A percentile compares a stretch with the other conserved stretches of the same genome.
Evolutionary conservation across 1,139 yeast genomes (phyloP).

Genomic region (Pichia sp.): DNA sequence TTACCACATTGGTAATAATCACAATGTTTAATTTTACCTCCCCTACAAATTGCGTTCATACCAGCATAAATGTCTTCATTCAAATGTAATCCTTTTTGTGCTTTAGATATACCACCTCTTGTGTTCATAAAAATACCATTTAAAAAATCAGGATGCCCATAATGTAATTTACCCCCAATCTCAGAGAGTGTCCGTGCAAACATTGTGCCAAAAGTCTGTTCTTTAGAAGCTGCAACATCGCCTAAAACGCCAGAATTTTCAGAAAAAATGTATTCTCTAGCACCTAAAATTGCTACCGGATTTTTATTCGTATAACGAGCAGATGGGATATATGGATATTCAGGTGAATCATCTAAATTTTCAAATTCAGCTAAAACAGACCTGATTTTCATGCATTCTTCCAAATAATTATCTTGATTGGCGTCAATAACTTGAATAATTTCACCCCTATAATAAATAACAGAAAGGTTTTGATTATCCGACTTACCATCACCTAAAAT

Average conservation of each 20-base stretch:
- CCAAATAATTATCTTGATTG: slow-evolving; percentile 50
- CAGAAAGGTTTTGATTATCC: slow-evolving; percentile 49
- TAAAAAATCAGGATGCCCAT: slow-evolving; percentile 53
- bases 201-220: slow-evolving; percentile 51
- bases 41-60: slow-evolving; percentile 45
- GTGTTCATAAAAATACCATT: slow-evolving; percentile 44
- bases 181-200: slow-evolving; percentile 51
- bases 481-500: slow-evolving; percentile 54
- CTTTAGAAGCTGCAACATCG: slow-evolving; percentile 54
- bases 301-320: slow-evolving; percentile 3
- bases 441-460: slow-evolving; percentile 48
- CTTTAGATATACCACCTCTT: slow-evolving; percentile 51
- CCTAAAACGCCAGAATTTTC: slow-evolving; percentile 51
- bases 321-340: slow-evolving; percentile 25
- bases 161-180: slow-evolving; percentile 50
- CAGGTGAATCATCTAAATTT: slow-evolving; percentile 34
- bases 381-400: slow-evolving; percentile 50
- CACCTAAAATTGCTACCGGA: slow-evolving; percentile 51
- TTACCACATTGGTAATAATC: slow-evolving; percentile 55
- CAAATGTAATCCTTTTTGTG: slow-evolving; percentile 48
- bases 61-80: slow-evolving; percentile 56
- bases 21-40: slow-evolving; percentile 51
- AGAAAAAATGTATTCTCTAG: slow-evolving; percentile 49
- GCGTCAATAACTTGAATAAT: slow-evolving; percentile 51
- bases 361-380: slow-evolving; percentile 47